Percentiles rank a stretch among this genome's conserved stretches.
Evolutionary conservation across 192 early-diverging fungal species (phyloP).

Genomic region (Umbelopsis sp.): DNA sequence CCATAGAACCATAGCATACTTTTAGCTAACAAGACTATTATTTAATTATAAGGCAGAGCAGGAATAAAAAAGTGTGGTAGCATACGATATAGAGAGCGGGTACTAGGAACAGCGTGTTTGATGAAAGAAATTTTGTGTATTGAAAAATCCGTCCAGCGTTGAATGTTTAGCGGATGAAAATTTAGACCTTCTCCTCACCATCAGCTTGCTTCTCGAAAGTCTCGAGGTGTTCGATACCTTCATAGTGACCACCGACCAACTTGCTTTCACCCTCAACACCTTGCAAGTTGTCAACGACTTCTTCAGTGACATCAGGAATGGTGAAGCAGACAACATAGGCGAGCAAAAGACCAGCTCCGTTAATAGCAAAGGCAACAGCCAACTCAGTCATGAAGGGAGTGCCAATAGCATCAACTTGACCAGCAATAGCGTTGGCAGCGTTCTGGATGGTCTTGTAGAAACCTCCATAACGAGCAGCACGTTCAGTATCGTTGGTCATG

Average conservation of each 20-base stretch:
- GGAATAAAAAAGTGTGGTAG: slow-evolving; percentile 14
- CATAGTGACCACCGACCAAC: slow-evolving; percentile 40
- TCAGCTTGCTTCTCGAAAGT: slow-evolving; percentile 10
- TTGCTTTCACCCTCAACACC: slow-evolving; percentile 28
- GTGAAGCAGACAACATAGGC: slow-evolving; percentile 26
- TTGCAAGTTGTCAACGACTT: slow-evolving; percentile 31
- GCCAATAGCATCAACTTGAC: slow-evolving; percentile 64
- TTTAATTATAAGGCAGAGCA: slow-evolving; percentile 12
- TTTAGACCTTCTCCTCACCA: slow-evolving; percentile 18
- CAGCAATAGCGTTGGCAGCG: slow-evolving; percentile 69
- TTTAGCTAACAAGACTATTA: slow-evolving; percentile 11
- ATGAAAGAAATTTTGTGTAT: neutral
- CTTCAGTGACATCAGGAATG: slow-evolving; percentile 39
- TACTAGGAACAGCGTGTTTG: neutral
- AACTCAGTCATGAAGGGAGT: slow-evolving; percentile 52
- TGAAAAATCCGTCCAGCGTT: slow-evolving; percentile 15
- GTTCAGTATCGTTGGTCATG: slow-evolving; percentile 78
- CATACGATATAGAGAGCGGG: neutral
- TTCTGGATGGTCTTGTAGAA: slow-evolving; percentile 94
- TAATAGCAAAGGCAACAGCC: slow-evolving; percentile 26
- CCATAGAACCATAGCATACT: neutral
- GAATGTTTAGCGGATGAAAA: neutral
- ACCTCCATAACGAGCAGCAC: slow-evolving; percentile 73
- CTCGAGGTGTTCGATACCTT: slow-evolving; percentile 10
- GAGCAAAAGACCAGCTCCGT: slow-evolving; percentile 32